A percentile compares a stretch with the other conserved stretches of the same genome.
phyloP scores from a whole-genome alignment of 768 basidiomycete genomes.

The Candolleomyces efflorescens region DNA sequence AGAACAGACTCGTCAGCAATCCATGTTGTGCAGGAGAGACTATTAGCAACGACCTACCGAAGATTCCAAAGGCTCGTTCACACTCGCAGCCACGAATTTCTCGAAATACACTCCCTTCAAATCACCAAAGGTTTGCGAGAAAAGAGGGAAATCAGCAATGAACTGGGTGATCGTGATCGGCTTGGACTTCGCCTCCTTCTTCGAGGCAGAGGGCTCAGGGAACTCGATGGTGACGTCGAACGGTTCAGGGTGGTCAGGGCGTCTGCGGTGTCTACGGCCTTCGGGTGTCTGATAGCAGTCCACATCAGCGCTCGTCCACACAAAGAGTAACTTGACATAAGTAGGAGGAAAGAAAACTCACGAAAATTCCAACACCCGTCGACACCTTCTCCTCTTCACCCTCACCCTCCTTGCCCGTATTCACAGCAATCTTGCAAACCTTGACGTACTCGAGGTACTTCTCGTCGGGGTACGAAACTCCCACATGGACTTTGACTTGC shows the following conservation, averaged over 20 bases:
- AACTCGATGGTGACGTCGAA: background rate
- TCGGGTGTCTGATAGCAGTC: background rate
- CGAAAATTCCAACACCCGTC: background rate
- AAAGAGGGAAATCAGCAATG: background rate
- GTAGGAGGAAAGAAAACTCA: background rate
- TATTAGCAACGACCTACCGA: background rate
- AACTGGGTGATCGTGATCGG: background rate
- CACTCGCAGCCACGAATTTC: background rate
- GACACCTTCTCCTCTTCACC: too few relatives aligned
- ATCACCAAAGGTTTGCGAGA: background rate
- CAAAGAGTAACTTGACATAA: too few relatives aligned
- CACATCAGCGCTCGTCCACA: background rate
- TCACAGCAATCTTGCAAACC: too few relatives aligned
- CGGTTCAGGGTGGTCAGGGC: background rate
- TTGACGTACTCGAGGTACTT: too few relatives aligned
- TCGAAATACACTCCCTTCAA: background rate
- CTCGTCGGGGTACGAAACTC: too few relatives aligned
- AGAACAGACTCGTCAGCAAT: too few relatives aligned
- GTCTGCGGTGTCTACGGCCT: too few relatives aligned
- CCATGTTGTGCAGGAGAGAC: too few relatives aligned
- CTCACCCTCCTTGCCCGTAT: too few relatives aligned
- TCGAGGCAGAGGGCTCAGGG: background rate
- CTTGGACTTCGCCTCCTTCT: background rate
- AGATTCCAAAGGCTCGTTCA: background rate
- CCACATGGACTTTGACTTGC: too few relatives aligned